Percentiles rank a stretch among this genome's conserved stretches.
phyloP scores from a whole-genome alignment of 305 asterid genomes.

The Fraxinus greggii region DNA sequence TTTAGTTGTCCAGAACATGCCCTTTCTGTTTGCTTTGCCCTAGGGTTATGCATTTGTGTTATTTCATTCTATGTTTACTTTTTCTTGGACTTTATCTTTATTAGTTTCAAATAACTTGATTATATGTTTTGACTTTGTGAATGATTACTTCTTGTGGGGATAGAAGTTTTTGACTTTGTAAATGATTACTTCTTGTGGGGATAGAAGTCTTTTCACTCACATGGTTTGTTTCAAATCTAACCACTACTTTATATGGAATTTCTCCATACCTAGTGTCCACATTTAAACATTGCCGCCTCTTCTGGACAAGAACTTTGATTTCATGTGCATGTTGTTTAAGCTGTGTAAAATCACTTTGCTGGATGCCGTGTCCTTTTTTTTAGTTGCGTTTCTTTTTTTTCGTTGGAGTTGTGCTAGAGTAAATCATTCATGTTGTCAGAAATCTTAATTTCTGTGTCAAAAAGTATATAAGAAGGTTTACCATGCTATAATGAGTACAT shows the following conservation, averaged over 20 bases:
- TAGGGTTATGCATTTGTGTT: conserved; percentile 4
- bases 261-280: neutral
- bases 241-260: conserved; percentile 2
- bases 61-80: neutral
- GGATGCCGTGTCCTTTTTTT: neutral
- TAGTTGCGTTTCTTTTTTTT: neutral
- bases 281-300: neutral
- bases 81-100: neutral
- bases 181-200: neutral
- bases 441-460: neutral
- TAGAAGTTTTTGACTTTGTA: neutral
- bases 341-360: neutral
- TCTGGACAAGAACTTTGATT: neutral
- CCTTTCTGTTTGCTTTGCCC: conserved; percentile 10
- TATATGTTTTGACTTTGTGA: neutral
- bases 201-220: neutral
- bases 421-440: conserved; percentile 5
- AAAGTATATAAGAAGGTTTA: neutral
- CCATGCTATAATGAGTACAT: neutral
- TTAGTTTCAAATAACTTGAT: neutral
- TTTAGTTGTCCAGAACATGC: neutral
- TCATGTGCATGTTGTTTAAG: neutral
- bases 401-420: neutral
- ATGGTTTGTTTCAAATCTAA: neutral
- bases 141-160: neutral